These are phyloP conservation scores for Ustilago nuda DNA, from an alignment of 1,284 basidiomycete species.

Conservation along the genomic window DNA sequence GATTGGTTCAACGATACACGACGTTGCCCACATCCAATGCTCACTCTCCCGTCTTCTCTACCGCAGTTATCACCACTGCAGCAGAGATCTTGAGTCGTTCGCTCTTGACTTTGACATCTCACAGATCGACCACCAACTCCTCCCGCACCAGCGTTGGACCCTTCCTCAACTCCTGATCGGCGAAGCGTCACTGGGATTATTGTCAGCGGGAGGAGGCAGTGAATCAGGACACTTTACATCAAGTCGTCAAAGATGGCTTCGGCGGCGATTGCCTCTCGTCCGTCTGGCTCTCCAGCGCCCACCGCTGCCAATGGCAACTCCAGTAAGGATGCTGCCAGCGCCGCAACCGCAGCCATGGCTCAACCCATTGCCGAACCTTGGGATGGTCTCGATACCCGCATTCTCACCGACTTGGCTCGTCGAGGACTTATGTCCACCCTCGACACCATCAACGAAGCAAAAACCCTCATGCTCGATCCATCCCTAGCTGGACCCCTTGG, in stretches of 20 bases:
- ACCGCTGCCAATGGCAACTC: background rate
- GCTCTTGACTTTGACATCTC: background rate
- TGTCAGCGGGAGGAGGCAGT: conserved; percentile 28
- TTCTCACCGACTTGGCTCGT: conserved; percentile 49
- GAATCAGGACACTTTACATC: background rate
- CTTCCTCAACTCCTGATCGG: background rate
- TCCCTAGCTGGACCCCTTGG: conserved; percentile 90
- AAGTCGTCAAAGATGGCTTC: conserved; percentile 23
- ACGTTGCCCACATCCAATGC: conserved; percentile 5
- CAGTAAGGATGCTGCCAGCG: conserved; percentile 2
- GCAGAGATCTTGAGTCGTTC: conserved; percentile 4
- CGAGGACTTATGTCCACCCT: conserved; percentile 51
- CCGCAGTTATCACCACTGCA: background rate
- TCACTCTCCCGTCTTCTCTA: background rate
- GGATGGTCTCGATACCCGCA: conserved; percentile 51
- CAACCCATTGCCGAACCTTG: conserved; percentile 32
- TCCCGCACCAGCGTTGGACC: background rate
- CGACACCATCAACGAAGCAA: conserved; percentile 72
- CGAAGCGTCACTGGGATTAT: background rate
- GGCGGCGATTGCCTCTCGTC: conserved; percentile 28
- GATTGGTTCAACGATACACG: conserved; percentile 16
- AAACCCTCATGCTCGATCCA: conserved; percentile 92
- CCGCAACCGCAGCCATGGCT: conserved; percentile 16
- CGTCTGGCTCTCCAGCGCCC: conserved; percentile 17
- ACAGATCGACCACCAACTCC: conserved; percentile 13